Conservation (phyloP, 2,329 filamentous ascomycete species). For the Exophiala mesophila region DNA sequence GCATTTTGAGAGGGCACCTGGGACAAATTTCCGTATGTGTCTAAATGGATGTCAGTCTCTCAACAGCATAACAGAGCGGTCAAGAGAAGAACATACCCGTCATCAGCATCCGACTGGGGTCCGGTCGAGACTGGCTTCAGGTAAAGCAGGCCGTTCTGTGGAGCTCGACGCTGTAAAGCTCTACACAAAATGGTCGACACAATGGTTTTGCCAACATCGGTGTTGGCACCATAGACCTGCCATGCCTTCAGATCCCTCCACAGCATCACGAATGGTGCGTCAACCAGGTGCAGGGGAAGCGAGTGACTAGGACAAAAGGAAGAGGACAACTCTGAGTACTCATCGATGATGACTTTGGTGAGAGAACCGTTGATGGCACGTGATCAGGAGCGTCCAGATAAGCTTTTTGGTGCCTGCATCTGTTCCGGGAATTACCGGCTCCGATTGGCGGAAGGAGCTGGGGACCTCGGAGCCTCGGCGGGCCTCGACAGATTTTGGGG, state of each 20-base stretch:
- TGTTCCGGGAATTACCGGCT: not conserved
- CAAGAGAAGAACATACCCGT: conserved; percentile 46
- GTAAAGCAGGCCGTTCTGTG: conserved; percentile 53
- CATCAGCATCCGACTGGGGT: conserved; percentile 63
- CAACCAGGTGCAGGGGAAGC: no score
- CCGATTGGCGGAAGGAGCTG: not conserved
- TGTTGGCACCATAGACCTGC: conserved; percentile 80
- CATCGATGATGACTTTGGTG: no score
- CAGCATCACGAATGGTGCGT: conserved; percentile 23
- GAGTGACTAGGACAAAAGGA: no score
- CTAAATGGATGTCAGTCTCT: conserved; percentile 35
- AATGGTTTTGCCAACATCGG: conserved; percentile 79
- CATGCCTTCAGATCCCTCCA: conserved; percentile 65
- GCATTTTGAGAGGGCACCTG: conserved; percentile 53
- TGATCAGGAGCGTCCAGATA: no score
- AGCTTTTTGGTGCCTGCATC: not conserved
- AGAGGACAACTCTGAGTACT: no score
- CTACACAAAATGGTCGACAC: conserved; percentile 68
- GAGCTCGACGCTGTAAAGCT: conserved; percentile 48
- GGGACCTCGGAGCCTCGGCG: not conserved
- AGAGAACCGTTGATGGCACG: no score
- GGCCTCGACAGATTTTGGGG: no score
- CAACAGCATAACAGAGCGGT: conserved; percentile 4
- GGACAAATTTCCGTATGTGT: conserved; percentile 59
- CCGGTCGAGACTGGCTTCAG: conserved; percentile 82